Evolutionary conservation across 352 stramenopile genomes (phyloP).

Genomic region (Phytophthora podocarpi): DNA sequence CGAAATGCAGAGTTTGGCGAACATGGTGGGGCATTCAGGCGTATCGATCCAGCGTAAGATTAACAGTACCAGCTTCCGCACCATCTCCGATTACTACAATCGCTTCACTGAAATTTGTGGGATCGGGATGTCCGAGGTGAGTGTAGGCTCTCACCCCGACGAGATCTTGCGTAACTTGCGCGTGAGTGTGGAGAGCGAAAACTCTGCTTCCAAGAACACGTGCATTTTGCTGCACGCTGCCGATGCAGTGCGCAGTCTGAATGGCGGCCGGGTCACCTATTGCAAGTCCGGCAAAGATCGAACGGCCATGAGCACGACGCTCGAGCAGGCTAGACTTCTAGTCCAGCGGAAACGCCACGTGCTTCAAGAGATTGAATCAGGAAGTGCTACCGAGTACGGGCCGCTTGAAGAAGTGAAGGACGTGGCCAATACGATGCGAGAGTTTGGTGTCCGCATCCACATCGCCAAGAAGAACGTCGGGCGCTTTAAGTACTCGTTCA

Average conservation of each 20-base stretch:
- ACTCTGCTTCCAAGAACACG: conserved; percentile 86
- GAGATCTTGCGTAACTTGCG: conserved; percentile 75
- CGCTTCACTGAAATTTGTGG: conserved; percentile 48
- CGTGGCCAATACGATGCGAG: conserved; percentile 88
- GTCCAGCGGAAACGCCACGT: conserved; percentile 79
- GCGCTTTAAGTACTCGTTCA: conserved; percentile 97
- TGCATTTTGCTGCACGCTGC: conserved; percentile 83
- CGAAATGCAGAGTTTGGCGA: conserved; percentile 93
- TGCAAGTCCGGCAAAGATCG: conserved; percentile 99
- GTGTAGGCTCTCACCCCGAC: conserved; percentile 64
- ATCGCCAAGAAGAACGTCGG: conserved; percentile 98
- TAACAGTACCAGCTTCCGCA: conserved; percentile 76
- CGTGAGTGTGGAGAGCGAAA: conserved; percentile 70
- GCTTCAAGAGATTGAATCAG: conserved; percentile 70
- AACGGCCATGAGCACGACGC: conserved; percentile 97
- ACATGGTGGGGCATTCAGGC: conserved; percentile 82
- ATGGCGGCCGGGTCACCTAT: conserved; percentile 94
- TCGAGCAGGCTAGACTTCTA: conserved; percentile 93
- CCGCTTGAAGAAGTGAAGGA: conserved; percentile 80
- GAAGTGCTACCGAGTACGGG: conserved; percentile 46
- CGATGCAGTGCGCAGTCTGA: conserved; percentile 90
- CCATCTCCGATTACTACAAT: conserved; percentile 82
- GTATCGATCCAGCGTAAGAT: conserved; percentile 87
- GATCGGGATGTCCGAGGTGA: conserved; percentile 47
- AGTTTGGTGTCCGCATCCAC: conserved; percentile 94